These are phyloP conservation scores for Trichopus zeylanicus DNA, from an alignment of 116 monocot species.

Conservation along the genomic window DNA sequence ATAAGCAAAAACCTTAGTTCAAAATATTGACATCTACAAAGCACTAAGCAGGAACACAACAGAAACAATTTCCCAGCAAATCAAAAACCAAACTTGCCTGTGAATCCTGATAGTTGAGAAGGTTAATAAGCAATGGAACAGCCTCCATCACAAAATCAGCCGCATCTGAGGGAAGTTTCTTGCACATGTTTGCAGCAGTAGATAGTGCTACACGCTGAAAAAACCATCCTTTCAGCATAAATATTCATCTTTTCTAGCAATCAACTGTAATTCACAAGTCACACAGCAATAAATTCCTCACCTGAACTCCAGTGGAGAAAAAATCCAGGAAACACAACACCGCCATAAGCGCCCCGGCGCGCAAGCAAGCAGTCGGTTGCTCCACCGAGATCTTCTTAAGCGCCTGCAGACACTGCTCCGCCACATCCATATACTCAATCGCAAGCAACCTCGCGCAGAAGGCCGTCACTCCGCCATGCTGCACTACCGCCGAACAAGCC, in stretches of 20 bases:
- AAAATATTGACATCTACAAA: no score
- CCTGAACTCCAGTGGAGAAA: slow-evolving; percentile 99
- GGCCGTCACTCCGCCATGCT: slow-evolving; percentile 86
- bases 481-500: slow-evolving; percentile 88
- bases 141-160: slow-evolving; percentile 99
- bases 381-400: slow-evolving; percentile 98
- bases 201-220: slow-evolving; percentile 91
- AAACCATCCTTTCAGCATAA: no score
- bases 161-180: slow-evolving; percentile 96
- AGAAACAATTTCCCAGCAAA: no score
- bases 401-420: slow-evolving; percentile 99
- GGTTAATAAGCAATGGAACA: slow-evolving; percentile 89
- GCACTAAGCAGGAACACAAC: no score
- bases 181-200: slow-evolving; percentile 99
- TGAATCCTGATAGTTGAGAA: slow-evolving; percentile 88
- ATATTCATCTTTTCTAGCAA: background rate
- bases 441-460: slow-evolving; percentile 85
- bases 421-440: slow-evolving; percentile 98
- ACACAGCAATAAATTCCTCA: slow-evolving; percentile 11
- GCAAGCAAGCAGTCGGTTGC: slow-evolving; percentile 93
- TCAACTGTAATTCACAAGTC: slow-evolving; percentile 2
- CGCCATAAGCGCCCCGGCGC: slow-evolving; percentile 99
- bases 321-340: slow-evolving; percentile 98
- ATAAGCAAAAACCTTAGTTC: no score
- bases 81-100: slow-evolving; percentile 48